Evolutionary conservation across 2,329 filamentous ascomycete genomes (phyloP), one percentile per base, ranked within the genome.

Genomic region (Fusarium denticulatum): DNA sequence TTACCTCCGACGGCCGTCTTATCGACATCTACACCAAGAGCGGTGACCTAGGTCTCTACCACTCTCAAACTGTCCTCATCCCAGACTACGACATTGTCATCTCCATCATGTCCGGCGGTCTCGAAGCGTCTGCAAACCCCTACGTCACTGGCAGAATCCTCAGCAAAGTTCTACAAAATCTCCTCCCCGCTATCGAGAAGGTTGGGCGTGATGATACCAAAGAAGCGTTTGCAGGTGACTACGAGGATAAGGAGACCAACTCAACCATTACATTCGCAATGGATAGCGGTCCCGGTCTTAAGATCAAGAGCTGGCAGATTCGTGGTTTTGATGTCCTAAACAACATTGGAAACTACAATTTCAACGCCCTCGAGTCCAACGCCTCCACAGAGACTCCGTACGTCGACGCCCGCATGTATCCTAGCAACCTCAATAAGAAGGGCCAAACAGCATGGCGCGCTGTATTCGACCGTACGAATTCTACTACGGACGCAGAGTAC

Each of bases 11-110:
- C 64, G 79, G 81, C 32, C 82, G 84, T 7, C 72, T 85, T 2
- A 76, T 87, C 20, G 85, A 88, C 32, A 59, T 88, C 5, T 87
- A 86, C 76, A 83, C 83, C 30, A 88, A 88, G 74, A 78, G 74
- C 6, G 86, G 86, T 6, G 83, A 84, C 62, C 68, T 86, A 6
- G 82, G 83, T 22, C 61, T 76, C 20, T 88, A 87, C 76, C 81
- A 83, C 71, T 74, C 82, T 7, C 71, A 79, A 6, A 71, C 86
- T 0, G 82, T 79, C 24, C 74, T 88, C 6, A 76, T 88, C 1
- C 85, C 86, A 0, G 85, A 87, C 69, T 87, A 87, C 71, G 83
- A 83, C 52, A 68, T 86, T 12, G 83, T 82, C 36, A 76, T 86
- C 59, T 80, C 81, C 10, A 73, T 87, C 16, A 72, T 88, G 55